A percentile compares a stretch with the other conserved stretches of the same genome.
Conservation (phyloP, 2,329 filamentous ascomycete genomes). For the Juglanconis juglandina region DNA sequence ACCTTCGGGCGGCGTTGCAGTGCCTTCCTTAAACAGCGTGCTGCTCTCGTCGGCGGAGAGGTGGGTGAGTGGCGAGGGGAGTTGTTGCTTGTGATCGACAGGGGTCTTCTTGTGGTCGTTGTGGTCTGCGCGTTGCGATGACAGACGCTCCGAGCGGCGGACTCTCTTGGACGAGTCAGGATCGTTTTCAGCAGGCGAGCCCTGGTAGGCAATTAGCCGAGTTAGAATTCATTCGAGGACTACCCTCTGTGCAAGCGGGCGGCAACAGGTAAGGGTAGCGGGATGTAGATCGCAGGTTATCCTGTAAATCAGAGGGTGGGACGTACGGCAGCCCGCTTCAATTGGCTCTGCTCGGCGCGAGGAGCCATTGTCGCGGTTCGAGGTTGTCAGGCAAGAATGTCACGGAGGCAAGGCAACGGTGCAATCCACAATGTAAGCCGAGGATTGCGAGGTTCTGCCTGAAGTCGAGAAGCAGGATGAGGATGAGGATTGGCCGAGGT, state of each 20-base stretch:
- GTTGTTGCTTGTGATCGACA: constrained; percentile 60
- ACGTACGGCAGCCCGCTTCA: constrained; percentile 29
- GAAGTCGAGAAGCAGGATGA: constrained; percentile 1
- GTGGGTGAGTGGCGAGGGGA: constrained; percentile 79
- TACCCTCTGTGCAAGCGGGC: not conserved
- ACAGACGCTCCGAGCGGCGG: constrained; percentile 71
- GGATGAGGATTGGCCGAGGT: not conserved
- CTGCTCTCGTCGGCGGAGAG: constrained; percentile 53
- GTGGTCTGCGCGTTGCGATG: constrained; percentile 39
- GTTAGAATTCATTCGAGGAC: constrained; percentile 22
- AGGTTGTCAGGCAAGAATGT: constrained; percentile 1
- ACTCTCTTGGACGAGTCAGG: constrained; percentile 72
- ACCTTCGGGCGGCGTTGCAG: constrained; percentile 65
- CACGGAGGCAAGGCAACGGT: not conserved
- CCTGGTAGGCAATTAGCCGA: constrained; percentile 42
- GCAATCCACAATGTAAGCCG: constrained; percentile 4
- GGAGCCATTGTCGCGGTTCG: constrained; percentile 20
- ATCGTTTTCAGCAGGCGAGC: constrained; percentile 60
- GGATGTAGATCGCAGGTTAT: not conserved
- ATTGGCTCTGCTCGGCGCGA: constrained; percentile 27
- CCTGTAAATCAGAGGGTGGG: constrained; percentile 8
- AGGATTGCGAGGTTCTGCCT: constrained; percentile 6
- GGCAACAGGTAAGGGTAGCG: not conserved
- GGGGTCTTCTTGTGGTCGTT: constrained; percentile 52
- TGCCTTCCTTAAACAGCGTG: constrained; percentile 65